Evolutionary conservation across 495 filamentous ascomycete species (phyloP), one percentile per base, ranked within the genome.

Genomic region (Hyaloscypha bicolor): DNA sequence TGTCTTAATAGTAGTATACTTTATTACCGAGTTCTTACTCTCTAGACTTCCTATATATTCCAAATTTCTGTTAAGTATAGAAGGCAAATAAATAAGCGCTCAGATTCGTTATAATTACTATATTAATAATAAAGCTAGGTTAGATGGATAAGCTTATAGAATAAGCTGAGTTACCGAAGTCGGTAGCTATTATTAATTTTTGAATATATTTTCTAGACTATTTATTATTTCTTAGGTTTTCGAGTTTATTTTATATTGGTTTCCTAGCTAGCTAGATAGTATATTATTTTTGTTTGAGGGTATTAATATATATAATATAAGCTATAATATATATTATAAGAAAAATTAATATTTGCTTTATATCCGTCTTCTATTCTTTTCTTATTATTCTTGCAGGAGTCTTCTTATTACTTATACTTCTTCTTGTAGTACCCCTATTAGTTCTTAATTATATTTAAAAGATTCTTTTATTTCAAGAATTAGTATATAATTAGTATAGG

Each of bases 141-240:
- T 58, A 22, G 48, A 63, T 63, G 45, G 58, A n/a, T n/a, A 21
- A 63, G 63, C 63, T 58, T 16, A 65, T 57, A 12, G 32, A 65
- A 65, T 52, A 25, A 65, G 22, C 63, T 58, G 33, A 65, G n/a
- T n/a, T n/a, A n/a, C n/a, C n/a, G n/a, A n/a, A n/a, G n/a, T n/a
- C n/a, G n/a, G 63, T 58, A 60, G 63, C 63, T 65, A 21, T 64
- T 56, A 9, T 64, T 64, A 51, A 57, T 29, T 64, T 65, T 65
- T 65, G 37, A 65, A 65, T 65, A 25, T 21, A 64, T 65, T 65
- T 65, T 65, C 55, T 60, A 65, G 63, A 65, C 63, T 60, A 35
- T 65, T 64, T 65, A 64, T 65, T 25, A 56, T 52, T 32, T 57
- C 52, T 64, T 31, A 58, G 53, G 52, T 64, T 64, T 64, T 29